These are phyloP conservation scores for Desmodesmus armatus DNA, from an alignment of 139 green algal species.

Conservation along the genomic window DNA sequence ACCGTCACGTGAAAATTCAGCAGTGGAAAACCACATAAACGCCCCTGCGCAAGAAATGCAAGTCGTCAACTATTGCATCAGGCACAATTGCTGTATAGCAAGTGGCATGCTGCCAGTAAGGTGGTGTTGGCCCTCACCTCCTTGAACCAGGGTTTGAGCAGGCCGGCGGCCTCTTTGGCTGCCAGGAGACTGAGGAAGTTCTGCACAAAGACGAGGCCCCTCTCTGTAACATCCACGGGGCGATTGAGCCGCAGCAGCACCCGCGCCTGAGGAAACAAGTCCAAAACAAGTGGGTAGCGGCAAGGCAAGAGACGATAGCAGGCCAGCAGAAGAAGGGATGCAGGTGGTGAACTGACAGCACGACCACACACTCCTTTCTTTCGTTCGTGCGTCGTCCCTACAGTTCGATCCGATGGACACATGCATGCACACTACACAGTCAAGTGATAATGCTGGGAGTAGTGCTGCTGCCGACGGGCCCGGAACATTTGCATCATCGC, in stretches of 20 bases:
- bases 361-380: too few species aligned
- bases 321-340: too few species aligned
- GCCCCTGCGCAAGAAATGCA: background rate
- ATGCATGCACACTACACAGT: too few species aligned
- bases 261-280: slow-evolving; percentile 48
- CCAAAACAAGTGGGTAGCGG: too few species aligned
- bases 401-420: too few species aligned
- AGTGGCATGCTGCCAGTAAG: background rate
- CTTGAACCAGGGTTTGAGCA: slow-evolving; percentile 60
- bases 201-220: slow-evolving; percentile 76
- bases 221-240: slow-evolving; percentile 76
- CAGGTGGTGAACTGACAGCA: too few species aligned
- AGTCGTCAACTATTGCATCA: too few species aligned
- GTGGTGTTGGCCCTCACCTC: slow-evolving; percentile 57
- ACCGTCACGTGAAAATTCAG: too few species aligned
- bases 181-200: slow-evolving; percentile 56
- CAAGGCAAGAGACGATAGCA: too few species aligned
- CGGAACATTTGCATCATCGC: too few species aligned
- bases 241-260: slow-evolving; percentile 58
- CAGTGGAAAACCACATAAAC: background rate
- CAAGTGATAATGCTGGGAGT: slow-evolving; percentile 91
- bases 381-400: too few species aligned
- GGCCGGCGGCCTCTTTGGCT: slow-evolving; percentile 42
- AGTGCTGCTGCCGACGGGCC: slow-evolving; percentile 74
- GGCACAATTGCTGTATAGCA: too few species aligned